A percentile compares a stretch with the other conserved stretches of the same genome.
phyloP scores from a whole-genome alignment of 106 monocot genomes.

The Allium sativum region DNA sequence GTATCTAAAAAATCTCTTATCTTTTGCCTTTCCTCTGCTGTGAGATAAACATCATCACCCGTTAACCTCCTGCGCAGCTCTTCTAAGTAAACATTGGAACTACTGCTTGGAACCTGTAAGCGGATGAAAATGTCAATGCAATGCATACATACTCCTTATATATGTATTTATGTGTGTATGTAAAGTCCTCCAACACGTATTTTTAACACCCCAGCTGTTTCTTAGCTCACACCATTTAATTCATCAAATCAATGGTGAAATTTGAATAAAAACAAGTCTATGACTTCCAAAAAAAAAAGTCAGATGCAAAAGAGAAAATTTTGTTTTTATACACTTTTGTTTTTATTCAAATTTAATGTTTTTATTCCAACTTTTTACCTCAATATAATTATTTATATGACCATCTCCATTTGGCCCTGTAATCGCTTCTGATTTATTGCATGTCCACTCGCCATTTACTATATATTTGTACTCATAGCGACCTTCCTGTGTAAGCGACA shows the following conservation, averaged over 20 bases:
- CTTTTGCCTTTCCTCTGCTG: conserved; percentile 37
- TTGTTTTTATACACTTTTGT: no score
- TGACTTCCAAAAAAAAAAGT: no score
- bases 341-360: no score
- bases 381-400: conserved; percentile 81
- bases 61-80: conserved; percentile 38
- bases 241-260: no score
- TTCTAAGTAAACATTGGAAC: conserved; percentile 12
- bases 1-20: conserved; percentile 52
- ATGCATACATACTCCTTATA: no score
- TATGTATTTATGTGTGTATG: no score
- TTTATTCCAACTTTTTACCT: no score
- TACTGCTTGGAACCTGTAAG: conserved; percentile 34
- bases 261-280: no score
- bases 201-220: no score
- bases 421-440: conserved; percentile 46
- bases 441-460: conserved; percentile 68
- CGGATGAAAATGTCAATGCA: neutral
- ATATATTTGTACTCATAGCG: conserved; percentile 95
- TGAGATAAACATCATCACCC: conserved; percentile 40
- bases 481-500: conserved; percentile 45
- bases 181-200: no score
- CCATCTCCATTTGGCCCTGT: conserved; percentile 58
- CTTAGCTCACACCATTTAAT: no score
- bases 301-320: no score